Conservation (phyloP, 179 eudicot species). For the Beta macrorhiza region DNA sequence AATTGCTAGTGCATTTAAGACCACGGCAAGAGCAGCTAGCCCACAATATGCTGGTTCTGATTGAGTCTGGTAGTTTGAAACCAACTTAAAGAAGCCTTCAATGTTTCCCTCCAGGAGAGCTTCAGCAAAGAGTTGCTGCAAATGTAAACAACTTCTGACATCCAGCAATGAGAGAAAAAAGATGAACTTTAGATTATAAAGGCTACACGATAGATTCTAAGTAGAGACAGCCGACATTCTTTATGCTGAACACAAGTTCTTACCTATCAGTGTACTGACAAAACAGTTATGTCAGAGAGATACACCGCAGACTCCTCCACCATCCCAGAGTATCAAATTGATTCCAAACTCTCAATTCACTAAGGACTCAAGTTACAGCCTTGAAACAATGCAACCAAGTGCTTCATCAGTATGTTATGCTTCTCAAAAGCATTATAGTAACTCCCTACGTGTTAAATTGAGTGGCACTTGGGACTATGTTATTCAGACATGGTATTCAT, state of each 20-base stretch:
- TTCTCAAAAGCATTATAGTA: not conserved
- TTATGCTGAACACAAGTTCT: not conserved
- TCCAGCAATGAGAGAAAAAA: not conserved
- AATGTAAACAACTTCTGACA: not conserved
- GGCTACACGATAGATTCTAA: not conserved
- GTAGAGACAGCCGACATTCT: not conserved
- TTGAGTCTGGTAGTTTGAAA: constrained; percentile 90
- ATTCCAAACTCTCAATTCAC: not conserved
- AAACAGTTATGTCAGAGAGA: not conserved
- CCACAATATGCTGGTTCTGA: constrained; percentile 99
- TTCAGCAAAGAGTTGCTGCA: constrained; percentile 85
- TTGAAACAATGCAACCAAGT: no score
- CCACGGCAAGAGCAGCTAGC: constrained; percentile 86
- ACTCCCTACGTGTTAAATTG: not conserved
- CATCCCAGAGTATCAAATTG: not conserved
- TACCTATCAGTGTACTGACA: not conserved
- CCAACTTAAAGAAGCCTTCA: constrained; percentile 85
- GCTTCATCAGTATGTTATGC: not conserved
- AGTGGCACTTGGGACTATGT: not conserved
- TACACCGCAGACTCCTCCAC: not conserved
- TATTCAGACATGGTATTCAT: not conserved
- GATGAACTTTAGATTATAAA: not conserved
- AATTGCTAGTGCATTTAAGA: constrained; percentile 87
- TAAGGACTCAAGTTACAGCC: not conserved
- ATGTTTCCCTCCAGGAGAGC: constrained; percentile 68